These are phyloP conservation scores for Calonectria naviculata DNA, from an alignment of 2,329 filamentous ascomycete species.

Conservation along the genomic window DNA sequence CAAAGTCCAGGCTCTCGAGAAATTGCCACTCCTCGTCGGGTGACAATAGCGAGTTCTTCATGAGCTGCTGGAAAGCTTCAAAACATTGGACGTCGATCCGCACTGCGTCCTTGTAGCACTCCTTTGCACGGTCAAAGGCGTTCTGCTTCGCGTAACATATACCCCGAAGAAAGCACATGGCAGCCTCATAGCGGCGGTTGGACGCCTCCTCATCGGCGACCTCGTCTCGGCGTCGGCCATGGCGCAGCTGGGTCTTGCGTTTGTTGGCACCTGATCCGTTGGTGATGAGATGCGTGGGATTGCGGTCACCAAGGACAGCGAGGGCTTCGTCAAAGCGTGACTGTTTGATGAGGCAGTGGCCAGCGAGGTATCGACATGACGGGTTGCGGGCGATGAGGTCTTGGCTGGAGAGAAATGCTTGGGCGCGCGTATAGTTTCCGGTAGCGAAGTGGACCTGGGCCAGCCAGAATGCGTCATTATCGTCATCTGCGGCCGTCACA, in stretches of 20 bases:
- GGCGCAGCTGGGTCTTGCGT: slow-evolving; percentile 50
- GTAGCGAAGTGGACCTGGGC: slow-evolving; percentile 98
- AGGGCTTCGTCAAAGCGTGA: slow-evolving; percentile 91
- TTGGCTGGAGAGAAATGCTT: slow-evolving; percentile 85
- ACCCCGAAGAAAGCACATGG: slow-evolving; percentile 95
- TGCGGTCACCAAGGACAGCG: slow-evolving; percentile 87
- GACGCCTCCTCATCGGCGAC: slow-evolving; percentile 73
- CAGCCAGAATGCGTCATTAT: slow-evolving; percentile 95
- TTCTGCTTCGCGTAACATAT: slow-evolving; percentile 98
- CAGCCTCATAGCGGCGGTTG: slow-evolving; percentile 89
- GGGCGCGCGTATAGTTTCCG: slow-evolving; percentile 92
- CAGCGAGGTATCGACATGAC: slow-evolving; percentile 91
- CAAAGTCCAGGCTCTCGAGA: slow-evolving; percentile 89
- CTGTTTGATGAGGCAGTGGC: slow-evolving; percentile 95
- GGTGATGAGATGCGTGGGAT: slow-evolving; percentile 87
- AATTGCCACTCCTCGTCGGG: slow-evolving; percentile 93
- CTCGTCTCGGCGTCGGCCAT: slow-evolving; percentile 45
- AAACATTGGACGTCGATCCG: slow-evolving; percentile 98
- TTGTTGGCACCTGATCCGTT: slow-evolving; percentile 56
- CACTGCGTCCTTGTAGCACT: slow-evolving; percentile 98
- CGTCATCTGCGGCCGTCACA: slow-evolving; percentile 72
- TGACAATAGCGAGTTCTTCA: slow-evolving; percentile 93
- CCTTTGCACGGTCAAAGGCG: slow-evolving; percentile 95
- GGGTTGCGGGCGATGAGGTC: slow-evolving; percentile 85
- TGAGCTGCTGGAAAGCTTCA: slow-evolving; percentile 97